Evolutionary conservation across 1,284 basidiomycete species (phyloP), one percentile per base, ranked within the genome.

Genomic region (Trametes pubescens): DNA sequence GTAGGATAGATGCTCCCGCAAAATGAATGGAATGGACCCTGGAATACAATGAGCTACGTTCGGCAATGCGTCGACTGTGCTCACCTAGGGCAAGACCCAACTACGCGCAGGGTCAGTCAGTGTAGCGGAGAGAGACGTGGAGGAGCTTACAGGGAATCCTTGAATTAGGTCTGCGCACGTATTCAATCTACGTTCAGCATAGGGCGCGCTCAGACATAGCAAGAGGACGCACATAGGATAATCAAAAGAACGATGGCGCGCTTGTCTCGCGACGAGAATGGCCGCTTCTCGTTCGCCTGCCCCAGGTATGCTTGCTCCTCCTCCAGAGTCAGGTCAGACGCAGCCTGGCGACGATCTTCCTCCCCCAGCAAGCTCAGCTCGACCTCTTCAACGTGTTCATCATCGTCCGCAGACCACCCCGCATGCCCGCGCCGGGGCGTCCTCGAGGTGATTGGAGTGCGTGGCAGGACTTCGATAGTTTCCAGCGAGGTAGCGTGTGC

Each of bases 21-120:
- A 87, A 77, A 99, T 87, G 84, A 98, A 99, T 32, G 98, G 97
- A 37, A 99, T 89, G 35, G 97, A 99, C 67, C 97, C 98, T 92
- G 64, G 34, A 43, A 2, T 13, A 53, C 13, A 32, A 46, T 62
- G 11, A 68, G 54, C 11, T 54, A 37, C 22, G 52, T 54, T 26
- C 40, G 22, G 29, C 13, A 14, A 51, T 24, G 34, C 35, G 18
- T n/a, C 57, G 10, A 9, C 21, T 22, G 38, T 16, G 70, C 81
- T 63, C 73, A 90, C 91, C 91, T 62, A 93, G 78, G 26, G 91
- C 91, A 67, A 93, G 84, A 55, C 91, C 91, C 66, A 92, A 75
- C 91, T 92, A 68, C 34, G 56, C 11, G 43, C 7, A 34, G 52
- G 55, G 67, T 46, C n/a, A 59, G 43, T 48, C 53, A 44, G 58